Percentiles rank a stretch among this genome's conserved stretches.
Conservation (phyloP, 176 grass and related monocot species). For the Pharus latifolius region DNA sequence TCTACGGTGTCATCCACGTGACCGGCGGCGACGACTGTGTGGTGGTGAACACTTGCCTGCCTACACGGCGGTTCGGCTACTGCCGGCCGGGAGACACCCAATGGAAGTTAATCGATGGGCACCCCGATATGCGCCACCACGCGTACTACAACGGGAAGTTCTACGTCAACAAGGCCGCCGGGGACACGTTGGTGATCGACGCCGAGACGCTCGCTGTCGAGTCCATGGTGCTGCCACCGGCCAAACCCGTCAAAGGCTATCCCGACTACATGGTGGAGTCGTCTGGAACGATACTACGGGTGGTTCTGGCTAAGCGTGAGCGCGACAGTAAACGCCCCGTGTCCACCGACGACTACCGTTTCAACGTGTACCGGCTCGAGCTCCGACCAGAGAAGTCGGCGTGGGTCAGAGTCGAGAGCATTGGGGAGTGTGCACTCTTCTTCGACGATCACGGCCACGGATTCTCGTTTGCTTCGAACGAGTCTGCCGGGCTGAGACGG, state of each 20-base stretch:
- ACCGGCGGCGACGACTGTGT: not conserved
- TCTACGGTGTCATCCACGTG: not conserved
- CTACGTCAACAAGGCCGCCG: not conserved
- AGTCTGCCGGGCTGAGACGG: not conserved
- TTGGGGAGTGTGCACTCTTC: constrained; percentile 13
- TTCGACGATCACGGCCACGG: constrained; percentile 23
- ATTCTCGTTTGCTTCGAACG: not conserved
- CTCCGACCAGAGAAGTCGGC: not conserved
- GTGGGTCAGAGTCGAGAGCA: constrained; percentile 14
- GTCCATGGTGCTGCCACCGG: not conserved
- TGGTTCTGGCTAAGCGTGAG: not conserved
- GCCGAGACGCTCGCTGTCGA: not conserved
- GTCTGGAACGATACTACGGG: constrained; percentile 7
- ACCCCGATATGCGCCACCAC: not conserved
- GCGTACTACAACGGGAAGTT: not conserved
- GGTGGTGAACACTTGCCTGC: not conserved
- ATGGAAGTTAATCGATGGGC: not conserved
- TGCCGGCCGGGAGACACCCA: not conserved
- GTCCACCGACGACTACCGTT: not conserved
- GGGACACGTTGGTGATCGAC: not conserved
- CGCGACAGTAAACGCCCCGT: not conserved
- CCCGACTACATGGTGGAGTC: constrained; percentile 24
- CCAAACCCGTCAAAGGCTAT: not conserved
- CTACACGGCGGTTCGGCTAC: not conserved
- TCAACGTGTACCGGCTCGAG: constrained; percentile 15